Percentiles rank a stretch among this genome's conserved stretches.
These are phyloP conservation scores for Cryptococcus jaspeensis DNA, from an alignment of 1,284 basidiomycete species.

Conservation along the genomic window DNA sequence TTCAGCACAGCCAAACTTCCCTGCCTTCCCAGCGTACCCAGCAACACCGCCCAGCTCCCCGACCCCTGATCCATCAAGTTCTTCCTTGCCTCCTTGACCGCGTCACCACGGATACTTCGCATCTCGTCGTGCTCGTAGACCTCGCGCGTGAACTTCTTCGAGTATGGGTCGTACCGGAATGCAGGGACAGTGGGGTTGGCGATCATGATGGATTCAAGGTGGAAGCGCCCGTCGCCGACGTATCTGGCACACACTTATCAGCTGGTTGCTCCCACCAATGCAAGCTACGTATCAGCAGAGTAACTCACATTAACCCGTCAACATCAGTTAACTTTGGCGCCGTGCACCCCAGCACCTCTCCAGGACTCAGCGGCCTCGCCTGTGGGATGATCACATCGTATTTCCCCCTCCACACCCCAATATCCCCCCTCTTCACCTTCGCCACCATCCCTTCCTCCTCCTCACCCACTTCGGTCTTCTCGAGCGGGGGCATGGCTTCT, in stretches of 20 bases:
- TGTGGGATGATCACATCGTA: constrained; percentile 84
- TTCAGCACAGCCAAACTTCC: constrained; percentile 86
- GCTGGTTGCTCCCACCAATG: too few species aligned
- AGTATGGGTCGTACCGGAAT: constrained; percentile 98
- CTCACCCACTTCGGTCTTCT: constrained; percentile 17
- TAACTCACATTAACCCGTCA: constrained; percentile 78
- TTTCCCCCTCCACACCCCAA: constrained; percentile 54
- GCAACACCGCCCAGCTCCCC: constrained; percentile 80
- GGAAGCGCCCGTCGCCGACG: constrained; percentile 96
- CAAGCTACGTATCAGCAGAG: neutral
- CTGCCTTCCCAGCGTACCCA: constrained; percentile 93
- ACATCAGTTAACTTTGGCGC: constrained; percentile 74
- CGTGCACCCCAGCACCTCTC: constrained; percentile 96
- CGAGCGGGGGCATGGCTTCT: constrained; percentile 36
- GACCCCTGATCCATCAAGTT: constrained; percentile 57
- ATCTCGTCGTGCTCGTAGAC: constrained; percentile 88
- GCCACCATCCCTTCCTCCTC: constrained; percentile 26
- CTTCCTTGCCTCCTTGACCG: constrained; percentile 69
- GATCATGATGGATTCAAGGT: constrained; percentile 98
- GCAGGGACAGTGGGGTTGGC: constrained; percentile 94
- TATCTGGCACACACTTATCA: constrained; percentile 60
- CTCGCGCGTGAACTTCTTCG: constrained; percentile 93
- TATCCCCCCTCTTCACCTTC: constrained; percentile 37
- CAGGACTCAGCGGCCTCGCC: constrained; percentile 89
- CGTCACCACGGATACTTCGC: constrained; percentile 70